Conservation (phyloP, 2,329 filamentous ascomycete genomes). For the Colletotrichum limetticola region DNA sequence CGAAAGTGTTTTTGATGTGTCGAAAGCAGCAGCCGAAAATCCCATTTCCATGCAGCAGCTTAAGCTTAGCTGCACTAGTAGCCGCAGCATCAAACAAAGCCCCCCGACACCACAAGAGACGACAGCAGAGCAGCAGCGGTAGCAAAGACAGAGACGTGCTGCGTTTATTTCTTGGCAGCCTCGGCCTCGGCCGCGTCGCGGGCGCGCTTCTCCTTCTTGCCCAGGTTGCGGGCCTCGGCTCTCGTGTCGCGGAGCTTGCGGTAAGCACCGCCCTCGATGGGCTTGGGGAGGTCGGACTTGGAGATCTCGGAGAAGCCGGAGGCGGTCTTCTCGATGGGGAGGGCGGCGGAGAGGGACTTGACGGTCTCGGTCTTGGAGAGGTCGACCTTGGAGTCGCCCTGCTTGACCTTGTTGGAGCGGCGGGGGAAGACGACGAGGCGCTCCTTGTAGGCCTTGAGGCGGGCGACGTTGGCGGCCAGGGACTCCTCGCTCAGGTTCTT, state of each 20-base stretch:
- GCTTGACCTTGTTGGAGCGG: slow-evolving; percentile 93
- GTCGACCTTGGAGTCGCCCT: slow-evolving; percentile 91
- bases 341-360: slow-evolving; percentile 64
- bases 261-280: slow-evolving; percentile 86
- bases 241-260: slow-evolving; percentile 85
- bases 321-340: slow-evolving; percentile 79
- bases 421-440: slow-evolving; percentile 98
- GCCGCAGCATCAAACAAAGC: slow-evolving; percentile 31
- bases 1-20: slow-evolving; percentile 34
- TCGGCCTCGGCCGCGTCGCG: slow-evolving; percentile 89
- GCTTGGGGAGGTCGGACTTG: slow-evolving; percentile 82
- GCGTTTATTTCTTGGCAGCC: slow-evolving; percentile 84
- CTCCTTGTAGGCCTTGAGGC: slow-evolving; percentile 97
- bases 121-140: slow-evolving; percentile 28
- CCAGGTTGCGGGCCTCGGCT: slow-evolving; percentile 82
- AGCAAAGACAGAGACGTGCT: slow-evolving; percentile 21
- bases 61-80: slow-evolving; percentile 25
- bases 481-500: slow-evolving; percentile 97
- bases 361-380: slow-evolving; percentile 71
- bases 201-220: slow-evolving; percentile 91
- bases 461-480: slow-evolving; percentile 93
- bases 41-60: slow-evolving; percentile 26
- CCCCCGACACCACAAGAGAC: slow-evolving; percentile 34
- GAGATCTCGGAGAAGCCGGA: slow-evolving; percentile 78
- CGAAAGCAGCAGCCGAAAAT: slow-evolving; percentile 33